Base-by-base conservation (phyloP, 352 stramenopile species). In the Saprolegnia diclina region DNA sequence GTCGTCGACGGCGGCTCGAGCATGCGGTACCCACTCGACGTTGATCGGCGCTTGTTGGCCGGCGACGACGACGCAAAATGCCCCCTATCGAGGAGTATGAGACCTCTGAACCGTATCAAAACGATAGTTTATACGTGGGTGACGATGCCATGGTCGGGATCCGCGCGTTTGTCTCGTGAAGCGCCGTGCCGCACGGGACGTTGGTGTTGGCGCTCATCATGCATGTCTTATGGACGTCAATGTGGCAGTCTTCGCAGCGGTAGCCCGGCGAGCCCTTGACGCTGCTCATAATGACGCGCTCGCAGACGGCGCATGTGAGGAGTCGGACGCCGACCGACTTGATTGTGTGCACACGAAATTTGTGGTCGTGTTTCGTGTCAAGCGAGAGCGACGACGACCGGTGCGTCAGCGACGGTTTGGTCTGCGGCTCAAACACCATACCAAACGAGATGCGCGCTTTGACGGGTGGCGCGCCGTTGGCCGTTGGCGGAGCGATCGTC, bases 151-250 rank as follows among this genome's bases (percentile, higher is more conserved):
- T 53, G 24, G 55, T 62, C 14, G 40, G 21, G n/a, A 38, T 22
- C 26, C 38, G 53, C 1, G 32, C 38, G 6, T 7, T 38, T 45
- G 45, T 61, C 64, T 22, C 26, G 22, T 16, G 14, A 32, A 35
- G 9, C 18, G 38, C 44, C 45, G 54, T 50, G 26, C 76, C 84
- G 65, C 86, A 94, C 67, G 88, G 79, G 56, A 85, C 87, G 22
- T 85, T 82, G 22, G 80, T 83, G 71, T 89, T 91, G 54, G 86
- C 87, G 56, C 91, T 92, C 84, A 95, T 93, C 69, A 95, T 92
- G 56, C 87, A 95, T 3, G 68, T 73, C 71, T 95, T 95, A 67
- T 95, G 87, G 0, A 91, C 87, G 54, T 95, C 87, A 54, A 93
- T 83, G 11, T 75, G 76, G 68, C 87, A 95, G 0, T 82, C 73